Evolutionary conservation across 306 rosid genomes (phyloP).

Genomic region (Vigna trinervia): DNA sequence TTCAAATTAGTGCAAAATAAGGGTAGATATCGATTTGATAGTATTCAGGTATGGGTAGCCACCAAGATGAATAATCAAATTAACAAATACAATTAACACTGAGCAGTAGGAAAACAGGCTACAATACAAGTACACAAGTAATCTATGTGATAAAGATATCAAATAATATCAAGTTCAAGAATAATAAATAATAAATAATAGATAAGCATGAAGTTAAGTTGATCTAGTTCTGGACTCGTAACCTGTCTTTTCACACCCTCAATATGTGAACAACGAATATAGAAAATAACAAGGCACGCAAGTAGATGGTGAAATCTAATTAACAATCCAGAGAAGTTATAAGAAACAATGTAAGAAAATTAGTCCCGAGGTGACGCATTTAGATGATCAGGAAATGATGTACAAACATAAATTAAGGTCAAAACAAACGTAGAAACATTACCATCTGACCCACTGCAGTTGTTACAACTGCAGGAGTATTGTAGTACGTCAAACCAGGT

Average conservation of each 20-base stretch:
- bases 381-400: constrained; percentile 29
- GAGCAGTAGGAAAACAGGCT: constrained; percentile 2
- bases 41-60: constrained; percentile 5
- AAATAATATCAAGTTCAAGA: constrained; percentile 36
- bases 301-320: constrained; percentile 12
- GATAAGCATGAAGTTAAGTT: neutral
- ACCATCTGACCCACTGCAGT: constrained; percentile 94
- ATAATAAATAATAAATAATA: constrained; percentile 13
- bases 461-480: constrained; percentile 71
- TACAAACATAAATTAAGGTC: neutral
- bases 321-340: constrained; percentile 4
- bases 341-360: constrained; percentile 16
- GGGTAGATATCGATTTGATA: constrained; percentile 5
- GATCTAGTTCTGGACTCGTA: neutral
- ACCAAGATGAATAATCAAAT: constrained; percentile 26
- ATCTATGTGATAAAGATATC: constrained; percentile 6
- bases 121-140: neutral
- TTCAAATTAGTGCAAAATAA: constrained; percentile 2
- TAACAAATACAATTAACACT: neutral
- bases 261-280: constrained; percentile 1
- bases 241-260: constrained; percentile 4
- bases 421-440: constrained; percentile 40
- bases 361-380: constrained; percentile 6
- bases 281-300: neutral
- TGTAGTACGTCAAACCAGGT: constrained; percentile 60